Evolutionary conservation across 345 rosid genomes (phyloP).

Genomic region (Psidium guajava): DNA sequence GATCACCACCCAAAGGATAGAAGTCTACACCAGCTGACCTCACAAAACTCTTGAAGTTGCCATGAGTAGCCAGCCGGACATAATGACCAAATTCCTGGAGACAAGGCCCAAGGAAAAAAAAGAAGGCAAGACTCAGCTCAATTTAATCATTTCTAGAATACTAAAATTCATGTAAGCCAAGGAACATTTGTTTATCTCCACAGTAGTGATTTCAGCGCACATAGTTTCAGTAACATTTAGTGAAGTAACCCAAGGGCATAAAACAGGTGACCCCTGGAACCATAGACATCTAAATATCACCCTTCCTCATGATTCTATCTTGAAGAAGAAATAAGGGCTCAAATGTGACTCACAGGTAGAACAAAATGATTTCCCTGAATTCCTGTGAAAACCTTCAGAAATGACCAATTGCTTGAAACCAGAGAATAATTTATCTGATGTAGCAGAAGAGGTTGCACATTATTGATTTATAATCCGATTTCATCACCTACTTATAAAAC

Average conservation of each 20-base stretch:
- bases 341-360: neutral
- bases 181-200: neutral
- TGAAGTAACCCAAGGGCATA: neutral
- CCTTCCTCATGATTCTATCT: neutral
- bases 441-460: neutral
- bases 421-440: neutral
- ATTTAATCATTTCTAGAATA: neutral
- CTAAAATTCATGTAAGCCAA: neutral
- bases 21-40: constrained; percentile 80
- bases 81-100: constrained; percentile 89
- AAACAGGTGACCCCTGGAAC: neutral
- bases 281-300: neutral
- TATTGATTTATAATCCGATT: neutral
- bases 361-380: neutral
- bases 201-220: neutral
- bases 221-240: neutral
- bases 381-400: neutral
- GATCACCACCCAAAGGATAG: constrained; percentile 95
- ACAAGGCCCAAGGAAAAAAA: neutral
- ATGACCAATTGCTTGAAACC: neutral
- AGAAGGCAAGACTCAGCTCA: neutral
- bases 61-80: constrained; percentile 95
- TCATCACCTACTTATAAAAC: neutral
- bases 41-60: constrained; percentile 70
- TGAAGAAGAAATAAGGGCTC: neutral